Percentiles rank a stretch among this genome's conserved stretches.
Evolutionary conservation across 2,329 filamentous ascomycete genomes (phyloP).

Genomic region (Boeremia exigua): DNA sequence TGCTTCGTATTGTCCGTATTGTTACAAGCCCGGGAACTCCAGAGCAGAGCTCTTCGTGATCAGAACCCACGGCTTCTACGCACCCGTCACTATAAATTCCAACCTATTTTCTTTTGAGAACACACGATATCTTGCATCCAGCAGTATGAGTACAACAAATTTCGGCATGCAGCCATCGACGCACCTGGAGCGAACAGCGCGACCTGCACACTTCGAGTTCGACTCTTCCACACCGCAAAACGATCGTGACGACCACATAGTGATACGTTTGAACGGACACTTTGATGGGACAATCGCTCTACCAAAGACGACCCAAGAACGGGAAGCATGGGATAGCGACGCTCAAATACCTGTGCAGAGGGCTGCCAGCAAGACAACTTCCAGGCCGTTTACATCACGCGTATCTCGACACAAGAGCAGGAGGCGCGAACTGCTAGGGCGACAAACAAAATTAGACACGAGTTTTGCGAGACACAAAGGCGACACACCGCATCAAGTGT

Average conservation of each 20-base stretch:
- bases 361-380: slow-evolving; percentile 39
- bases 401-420: slow-evolving; percentile 60
- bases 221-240: slow-evolving; percentile 14
- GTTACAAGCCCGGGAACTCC: background rate
- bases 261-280: slow-evolving; percentile 34
- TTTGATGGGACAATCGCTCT: slow-evolving; percentile 29
- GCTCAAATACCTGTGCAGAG: slow-evolving; percentile 35
- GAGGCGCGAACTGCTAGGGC: slow-evolving; percentile 64
- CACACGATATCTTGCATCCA: background rate
- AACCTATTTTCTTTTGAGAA: background rate
- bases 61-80: background rate
- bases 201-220: slow-evolving; percentile 1
- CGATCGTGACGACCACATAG: slow-evolving; percentile 31
- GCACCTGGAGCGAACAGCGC: slow-evolving; percentile 1
- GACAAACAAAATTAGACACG: slow-evolving; percentile 68
- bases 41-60: background rate
- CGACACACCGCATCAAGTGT: slow-evolving; percentile 55
- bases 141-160: slow-evolving; percentile 2
- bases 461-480: slow-evolving; percentile 62
- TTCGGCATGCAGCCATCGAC: background rate
- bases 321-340: slow-evolving; percentile 32
- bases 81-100: background rate
- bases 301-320: slow-evolving; percentile 24
- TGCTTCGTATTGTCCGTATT: background rate
- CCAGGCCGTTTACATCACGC: slow-evolving; percentile 44